Evolutionary conservation across 768 basidiomycete species (phyloP).

Genomic region (Kwoniella botswanensis): DNA sequence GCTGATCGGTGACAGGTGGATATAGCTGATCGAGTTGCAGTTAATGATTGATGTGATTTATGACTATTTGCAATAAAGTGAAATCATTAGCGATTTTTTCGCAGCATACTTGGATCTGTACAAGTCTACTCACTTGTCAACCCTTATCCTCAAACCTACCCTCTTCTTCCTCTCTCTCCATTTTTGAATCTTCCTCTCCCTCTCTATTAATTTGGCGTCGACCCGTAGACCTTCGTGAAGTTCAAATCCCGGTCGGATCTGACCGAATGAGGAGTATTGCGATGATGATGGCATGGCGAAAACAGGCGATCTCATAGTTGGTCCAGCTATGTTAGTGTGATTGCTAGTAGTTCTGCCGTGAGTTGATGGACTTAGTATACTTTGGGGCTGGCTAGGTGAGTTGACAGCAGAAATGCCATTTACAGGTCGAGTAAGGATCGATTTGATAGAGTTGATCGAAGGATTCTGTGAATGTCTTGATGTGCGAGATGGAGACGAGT

Average conservation of each 20-base stretch:
- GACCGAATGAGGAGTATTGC: background rate
- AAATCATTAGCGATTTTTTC: too few species aligned
- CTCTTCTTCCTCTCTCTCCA: conserved; percentile 36
- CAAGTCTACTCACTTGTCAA: conserved; percentile 23
- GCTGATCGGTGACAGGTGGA: background rate
- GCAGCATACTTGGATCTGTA: background rate
- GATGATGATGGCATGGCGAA: background rate
- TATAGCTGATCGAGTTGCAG: background rate
- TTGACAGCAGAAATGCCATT: background rate
- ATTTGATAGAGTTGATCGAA: background rate
- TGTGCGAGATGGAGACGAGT: background rate
- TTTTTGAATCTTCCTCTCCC: conserved; percentile 7
- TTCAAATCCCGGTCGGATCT: conserved; percentile 10
- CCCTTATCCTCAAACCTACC: conserved; percentile 27
- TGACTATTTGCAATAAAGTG: background rate
- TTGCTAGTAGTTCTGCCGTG: background rate
- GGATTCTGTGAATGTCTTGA: background rate
- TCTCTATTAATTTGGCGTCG: background rate
- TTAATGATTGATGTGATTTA: background rate
- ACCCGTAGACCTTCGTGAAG: conserved; percentile 5
- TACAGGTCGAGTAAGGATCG: background rate
- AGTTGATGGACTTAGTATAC: background rate
- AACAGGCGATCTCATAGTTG: background rate
- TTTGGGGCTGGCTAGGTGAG: background rate
- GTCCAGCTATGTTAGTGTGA: background rate